Conservation (phyloP, 1,139 yeast species). For the Geotrichum histeridarum region DNA sequence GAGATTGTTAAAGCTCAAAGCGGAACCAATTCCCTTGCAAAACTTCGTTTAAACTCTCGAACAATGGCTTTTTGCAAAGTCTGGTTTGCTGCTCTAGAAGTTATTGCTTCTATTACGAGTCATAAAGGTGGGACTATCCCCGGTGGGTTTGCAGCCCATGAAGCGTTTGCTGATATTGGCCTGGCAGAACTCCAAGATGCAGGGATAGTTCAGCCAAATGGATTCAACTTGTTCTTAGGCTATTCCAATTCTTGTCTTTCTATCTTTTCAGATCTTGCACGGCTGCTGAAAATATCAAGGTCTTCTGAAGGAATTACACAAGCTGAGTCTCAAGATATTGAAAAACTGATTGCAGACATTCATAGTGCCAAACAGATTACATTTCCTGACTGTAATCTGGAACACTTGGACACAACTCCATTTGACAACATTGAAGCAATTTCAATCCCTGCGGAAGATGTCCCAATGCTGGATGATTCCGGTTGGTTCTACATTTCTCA, state of each 20-base stretch:
- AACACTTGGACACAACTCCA: neutral
- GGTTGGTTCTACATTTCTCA: conserved; percentile 14
- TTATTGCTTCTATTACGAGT: conserved; percentile 14
- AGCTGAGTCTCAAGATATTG: conserved; percentile 3
- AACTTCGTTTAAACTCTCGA: neutral
- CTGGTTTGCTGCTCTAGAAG: conserved; percentile 18
- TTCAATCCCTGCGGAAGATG: conserved; percentile 1
- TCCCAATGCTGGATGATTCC: conserved; percentile 1
- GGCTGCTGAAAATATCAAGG: conserved; percentile 5
- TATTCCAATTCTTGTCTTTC: conserved; percentile 10
- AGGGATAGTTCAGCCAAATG: conserved; percentile 11
- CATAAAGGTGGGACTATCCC: conserved; percentile 11
- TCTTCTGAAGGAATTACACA: neutral
- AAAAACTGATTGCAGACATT: conserved; percentile 10
- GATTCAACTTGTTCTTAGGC: conserved; percentile 13
- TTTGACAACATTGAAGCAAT: neutral
- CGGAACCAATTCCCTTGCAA: neutral
- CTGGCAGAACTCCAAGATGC: conserved; percentile 5
- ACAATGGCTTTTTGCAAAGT: conserved; percentile 16
- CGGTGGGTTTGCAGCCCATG: conserved; percentile 9
- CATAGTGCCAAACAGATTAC: conserved; percentile 8
- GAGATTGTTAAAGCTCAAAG: neutral
- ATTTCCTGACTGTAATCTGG: neutral
- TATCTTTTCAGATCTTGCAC: conserved; percentile 12
- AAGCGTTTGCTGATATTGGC: conserved; percentile 12